phyloP scores from a whole-genome alignment of 495 filamentous ascomycete genomes.

The Neurospora discreta region DNA sequence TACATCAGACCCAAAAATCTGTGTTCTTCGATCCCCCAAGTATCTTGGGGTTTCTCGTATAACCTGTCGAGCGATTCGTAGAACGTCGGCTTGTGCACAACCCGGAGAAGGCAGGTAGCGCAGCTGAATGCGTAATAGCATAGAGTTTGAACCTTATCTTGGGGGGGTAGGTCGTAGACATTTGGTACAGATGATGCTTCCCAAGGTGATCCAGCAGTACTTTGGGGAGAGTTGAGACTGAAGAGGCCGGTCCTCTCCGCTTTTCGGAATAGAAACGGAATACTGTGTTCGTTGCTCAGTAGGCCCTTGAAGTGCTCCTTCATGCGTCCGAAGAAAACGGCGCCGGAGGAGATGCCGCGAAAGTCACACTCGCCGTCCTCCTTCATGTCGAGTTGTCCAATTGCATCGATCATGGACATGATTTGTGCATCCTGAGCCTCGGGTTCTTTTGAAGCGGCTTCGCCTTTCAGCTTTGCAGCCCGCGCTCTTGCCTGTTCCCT shows the following conservation, averaged over 20 bases:
- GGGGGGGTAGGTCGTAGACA: conserved; percentile 59
- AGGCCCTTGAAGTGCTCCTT: conserved; percentile 65
- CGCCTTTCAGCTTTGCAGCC: conserved; percentile 23
- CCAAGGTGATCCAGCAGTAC: conserved; percentile 40
- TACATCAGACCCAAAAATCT: conserved; percentile 77
- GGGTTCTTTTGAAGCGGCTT: conserved; percentile 7
- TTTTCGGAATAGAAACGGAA: conserved; percentile 34
- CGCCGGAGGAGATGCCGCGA: conserved; percentile 83
- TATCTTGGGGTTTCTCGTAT: conserved; percentile 60
- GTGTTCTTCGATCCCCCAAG: conserved; percentile 63
- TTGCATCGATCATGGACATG: conserved; percentile 89
- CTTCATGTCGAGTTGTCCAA: conserved; percentile 81
- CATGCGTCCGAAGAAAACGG: conserved; percentile 76
- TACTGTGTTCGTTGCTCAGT: conserved; percentile 43
- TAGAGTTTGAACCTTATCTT: conserved; percentile 52
- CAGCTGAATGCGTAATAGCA: conserved; percentile 73
- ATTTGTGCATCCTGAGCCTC: conserved; percentile 62
- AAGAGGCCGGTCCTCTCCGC: conserved; percentile 26
- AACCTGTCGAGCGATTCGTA: conserved; percentile 65
- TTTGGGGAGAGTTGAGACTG: conserved; percentile 60
- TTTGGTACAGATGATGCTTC: conserved; percentile 49
- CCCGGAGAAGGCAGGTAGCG: conserved; percentile 70
- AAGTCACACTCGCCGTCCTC: conserved; percentile 92
- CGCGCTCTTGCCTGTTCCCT: conserved; percentile 31
- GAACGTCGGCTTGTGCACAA: conserved; percentile 85